Base-by-base conservation (phyloP, 2,329 filamentous ascomycete genomes). In the Hymenoscyphus fraxineus region DNA sequence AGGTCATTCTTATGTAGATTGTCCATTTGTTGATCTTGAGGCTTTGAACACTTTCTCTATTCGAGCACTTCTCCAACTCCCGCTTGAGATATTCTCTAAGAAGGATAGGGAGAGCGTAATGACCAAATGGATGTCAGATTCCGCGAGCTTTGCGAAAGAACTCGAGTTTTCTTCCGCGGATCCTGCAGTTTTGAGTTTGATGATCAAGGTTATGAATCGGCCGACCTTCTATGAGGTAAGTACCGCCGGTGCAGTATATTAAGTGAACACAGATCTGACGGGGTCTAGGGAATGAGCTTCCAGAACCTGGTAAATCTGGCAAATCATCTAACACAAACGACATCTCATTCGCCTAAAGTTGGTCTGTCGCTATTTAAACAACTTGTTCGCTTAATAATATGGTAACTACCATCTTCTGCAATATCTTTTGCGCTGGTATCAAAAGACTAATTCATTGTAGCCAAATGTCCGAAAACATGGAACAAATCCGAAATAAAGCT, bases 171-270 rank as follows among this genome's bases (percentile, higher is more conserved):
- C 47, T 10, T 59, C 65, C 39, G 51, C 71, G n/a, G 63, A 73
- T 61, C 64, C 70, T 38, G 64, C 66, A 44, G 69, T 81, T 5
- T 73, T 85, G 6, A 77, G 78, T 22, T 69, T 86, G 58, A 78
- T 80, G 67, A 72, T 78, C 2, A 85, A 82, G 69, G 73, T 85
- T 31, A 83, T 84, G 79, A 72, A 74, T 5, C 77, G 78, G n/a
- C 78, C 83, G 0, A 83, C 81, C 0, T 83, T 83, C 63, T 82
- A 85, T 67, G 75, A 81, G 54, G 76, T 76, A 70, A 61, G 70
- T 58, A 3, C 15, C 35, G 35, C 35, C 9, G 32, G n/a, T 35
- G 13, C 47, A 41, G 54, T 44, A 15, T 38, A 7, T 57, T n/a
- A 2, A 51, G 16, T 40, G 31, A 39, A 47, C 61, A 59, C 40